These are phyloP conservation scores for Phaeosphaeria sp. DNA, from an alignment of 2,329 filamentous ascomycete genomes.

Conservation along the genomic window DNA sequence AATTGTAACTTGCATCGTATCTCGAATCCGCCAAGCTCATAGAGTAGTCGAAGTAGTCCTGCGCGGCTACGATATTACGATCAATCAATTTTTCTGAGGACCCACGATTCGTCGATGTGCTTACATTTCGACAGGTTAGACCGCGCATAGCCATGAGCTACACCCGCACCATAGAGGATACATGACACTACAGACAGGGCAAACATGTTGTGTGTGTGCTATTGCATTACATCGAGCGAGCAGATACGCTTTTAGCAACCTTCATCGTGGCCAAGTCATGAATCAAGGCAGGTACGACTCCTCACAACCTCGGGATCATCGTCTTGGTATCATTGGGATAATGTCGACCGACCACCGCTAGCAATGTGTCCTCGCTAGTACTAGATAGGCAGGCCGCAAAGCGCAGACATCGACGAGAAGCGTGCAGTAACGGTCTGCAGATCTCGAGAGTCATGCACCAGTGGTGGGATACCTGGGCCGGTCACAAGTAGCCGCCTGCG, in stretches of 20 bases:
- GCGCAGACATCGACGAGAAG: background rate
- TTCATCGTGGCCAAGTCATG: background rate
- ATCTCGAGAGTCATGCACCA: background rate
- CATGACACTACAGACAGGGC: background rate
- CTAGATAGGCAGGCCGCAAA: background rate
- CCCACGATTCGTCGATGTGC: background rate
- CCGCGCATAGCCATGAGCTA: background rate
- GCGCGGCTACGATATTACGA: conserved; percentile 3
- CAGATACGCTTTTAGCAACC: background rate
- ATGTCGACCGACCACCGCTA: background rate
- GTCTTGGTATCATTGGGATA: background rate
- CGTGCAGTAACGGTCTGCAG: background rate
- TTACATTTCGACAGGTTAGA: background rate
- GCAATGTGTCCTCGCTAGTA: background rate
- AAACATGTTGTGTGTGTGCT: background rate
- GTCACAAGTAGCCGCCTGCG: background rate
- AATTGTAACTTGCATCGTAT: conserved; percentile 53
- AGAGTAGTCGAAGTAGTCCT: conserved; percentile 23
- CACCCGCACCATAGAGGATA: background rate
- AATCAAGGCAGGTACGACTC: background rate
- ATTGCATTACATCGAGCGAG: background rate
- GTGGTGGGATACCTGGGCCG: background rate
- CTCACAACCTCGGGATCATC: background rate
- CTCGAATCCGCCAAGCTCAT: conserved; percentile 40
- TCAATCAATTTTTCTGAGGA: background rate